Conservation (phyloP, 169 alveolate species). For the Neospora caninum region DNA sequence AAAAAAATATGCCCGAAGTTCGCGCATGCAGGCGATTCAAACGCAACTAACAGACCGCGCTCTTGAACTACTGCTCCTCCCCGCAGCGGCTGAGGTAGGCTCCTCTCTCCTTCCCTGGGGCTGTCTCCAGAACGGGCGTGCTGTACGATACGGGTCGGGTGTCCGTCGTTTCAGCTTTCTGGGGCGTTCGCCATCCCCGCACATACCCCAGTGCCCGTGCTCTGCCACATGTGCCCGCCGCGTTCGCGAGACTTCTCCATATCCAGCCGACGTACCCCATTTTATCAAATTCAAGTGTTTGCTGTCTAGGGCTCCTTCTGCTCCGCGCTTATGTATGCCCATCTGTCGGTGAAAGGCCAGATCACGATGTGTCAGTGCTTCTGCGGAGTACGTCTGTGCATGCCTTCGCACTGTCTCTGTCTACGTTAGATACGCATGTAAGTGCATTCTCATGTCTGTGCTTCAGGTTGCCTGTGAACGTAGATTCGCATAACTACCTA, state of each 20-base stretch:
- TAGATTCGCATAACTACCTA: too few relatives aligned
- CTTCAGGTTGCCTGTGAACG: too few relatives aligned
- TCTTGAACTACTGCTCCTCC: slow-evolving; percentile 81
- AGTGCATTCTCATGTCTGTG: neutral
- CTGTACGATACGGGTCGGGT: neutral
- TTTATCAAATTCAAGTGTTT: too few relatives aligned
- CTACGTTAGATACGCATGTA: neutral
- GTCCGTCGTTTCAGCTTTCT: neutral
- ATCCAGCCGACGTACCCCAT: too few relatives aligned
- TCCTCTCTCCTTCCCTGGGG: neutral
- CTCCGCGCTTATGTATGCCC: too few relatives aligned
- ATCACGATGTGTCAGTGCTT: too few relatives aligned
- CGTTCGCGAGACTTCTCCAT: too few relatives aligned
- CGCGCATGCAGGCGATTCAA: slow-evolving; percentile 90
- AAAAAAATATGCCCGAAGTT: slow-evolving; percentile 81
- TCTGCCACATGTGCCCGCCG: too few relatives aligned
- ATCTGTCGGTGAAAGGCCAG: too few relatives aligned
- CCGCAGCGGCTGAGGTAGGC: slow-evolving; percentile 32
- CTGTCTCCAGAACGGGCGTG: neutral
- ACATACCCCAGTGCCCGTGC: neutral
- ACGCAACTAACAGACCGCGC: slow-evolving; percentile 90
- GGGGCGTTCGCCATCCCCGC: neutral
- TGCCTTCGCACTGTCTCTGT: too few relatives aligned
- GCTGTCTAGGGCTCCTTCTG: too few relatives aligned
- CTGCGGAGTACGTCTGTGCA: too few relatives aligned